Conservation (phyloP, 2,329 filamentous ascomycete genomes). For the Diaporthe citrichinensis region DNA sequence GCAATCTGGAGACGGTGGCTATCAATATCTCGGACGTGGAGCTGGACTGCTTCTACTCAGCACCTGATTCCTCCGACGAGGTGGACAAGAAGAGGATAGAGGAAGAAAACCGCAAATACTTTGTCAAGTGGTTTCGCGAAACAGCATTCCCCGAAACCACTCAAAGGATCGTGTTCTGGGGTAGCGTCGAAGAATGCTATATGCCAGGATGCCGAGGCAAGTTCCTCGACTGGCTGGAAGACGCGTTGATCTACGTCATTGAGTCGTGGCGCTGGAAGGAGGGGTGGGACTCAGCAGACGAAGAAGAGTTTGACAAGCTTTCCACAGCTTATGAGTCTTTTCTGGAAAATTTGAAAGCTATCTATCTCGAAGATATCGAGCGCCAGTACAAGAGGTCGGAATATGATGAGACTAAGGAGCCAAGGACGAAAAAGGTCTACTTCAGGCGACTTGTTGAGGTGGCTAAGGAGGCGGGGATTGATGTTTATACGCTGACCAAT, state of each 20-base stretch:
- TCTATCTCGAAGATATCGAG: not conserved
- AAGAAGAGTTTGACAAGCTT: constrained; percentile 10
- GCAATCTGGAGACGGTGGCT: constrained; percentile 1
- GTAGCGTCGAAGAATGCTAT: not conserved
- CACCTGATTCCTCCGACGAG: not conserved
- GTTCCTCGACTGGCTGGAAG: constrained; percentile 5
- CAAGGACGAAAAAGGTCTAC: not conserved
- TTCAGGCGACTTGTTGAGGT: constrained; percentile 4
- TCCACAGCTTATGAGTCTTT: not conserved
- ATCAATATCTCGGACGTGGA: not conserved
- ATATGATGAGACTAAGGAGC: not conserved
- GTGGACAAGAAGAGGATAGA: not conserved
- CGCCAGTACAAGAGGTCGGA: not conserved
- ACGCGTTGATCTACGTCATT: not conserved
- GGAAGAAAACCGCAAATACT: not conserved
- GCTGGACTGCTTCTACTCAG: not conserved
- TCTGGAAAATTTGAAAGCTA: not conserved
- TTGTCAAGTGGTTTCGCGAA: constrained; percentile 9
- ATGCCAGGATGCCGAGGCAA: not conserved
- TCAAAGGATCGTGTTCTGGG: not conserved
- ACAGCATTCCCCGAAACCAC: not conserved
- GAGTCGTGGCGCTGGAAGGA: constrained; percentile 1
- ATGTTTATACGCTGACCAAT: constrained; percentile 7
- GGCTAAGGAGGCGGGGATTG: constrained; percentile 1
- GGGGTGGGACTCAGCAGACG: not conserved